Conservation (phyloP, 192 early-diverging fungal species). For the Allomyces arbusculus region DNA sequence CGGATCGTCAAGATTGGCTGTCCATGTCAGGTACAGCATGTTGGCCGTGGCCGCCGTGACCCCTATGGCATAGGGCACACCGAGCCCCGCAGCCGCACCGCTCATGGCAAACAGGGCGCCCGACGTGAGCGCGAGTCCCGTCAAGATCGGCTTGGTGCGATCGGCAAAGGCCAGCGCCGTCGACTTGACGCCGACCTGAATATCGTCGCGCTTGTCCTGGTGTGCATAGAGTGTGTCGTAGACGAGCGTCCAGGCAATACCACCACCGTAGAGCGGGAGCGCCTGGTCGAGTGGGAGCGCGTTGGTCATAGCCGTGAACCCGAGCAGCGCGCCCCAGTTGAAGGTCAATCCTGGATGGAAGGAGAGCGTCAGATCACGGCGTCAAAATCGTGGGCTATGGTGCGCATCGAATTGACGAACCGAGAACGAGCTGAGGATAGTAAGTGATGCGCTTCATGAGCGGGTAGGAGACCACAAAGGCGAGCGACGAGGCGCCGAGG, state of each 20-base stretch:
- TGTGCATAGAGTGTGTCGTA: constrained; percentile 97
- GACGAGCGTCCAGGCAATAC: constrained; percentile 79
- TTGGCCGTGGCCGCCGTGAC: constrained; percentile 54
- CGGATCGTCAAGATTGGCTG: constrained; percentile 42
- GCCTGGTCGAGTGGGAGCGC: constrained; percentile 28
- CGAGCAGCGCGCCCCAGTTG: constrained; percentile 83
- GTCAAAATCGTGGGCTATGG: too few relatives aligned
- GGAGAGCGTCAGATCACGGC: neutral
- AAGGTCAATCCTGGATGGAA: constrained; percentile 45
- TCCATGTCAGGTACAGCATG: constrained; percentile 58
- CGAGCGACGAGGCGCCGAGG: constrained; percentile 59
- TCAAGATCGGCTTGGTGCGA: constrained; percentile 40
- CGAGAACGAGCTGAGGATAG: constrained; percentile 81
- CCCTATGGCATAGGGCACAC: constrained; percentile 41
- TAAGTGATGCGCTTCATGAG: constrained; percentile 90
- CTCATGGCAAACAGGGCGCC: constrained; percentile 44
- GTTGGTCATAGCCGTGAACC: constrained; percentile 63
- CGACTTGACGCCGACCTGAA: constrained; percentile 68
- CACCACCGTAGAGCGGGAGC: constrained; percentile 59
- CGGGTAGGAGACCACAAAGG: constrained; percentile 61
- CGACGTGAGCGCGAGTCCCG: constrained; percentile 47
- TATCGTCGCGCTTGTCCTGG: constrained; percentile 85
- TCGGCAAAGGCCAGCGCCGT: constrained; percentile 74
- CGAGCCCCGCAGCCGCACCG: constrained; percentile 63
- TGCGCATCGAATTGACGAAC: constrained; percentile 1